Base-by-base conservation (phyloP, 495 filamentous ascomycete species). In the Penicillium chermesinum region DNA sequence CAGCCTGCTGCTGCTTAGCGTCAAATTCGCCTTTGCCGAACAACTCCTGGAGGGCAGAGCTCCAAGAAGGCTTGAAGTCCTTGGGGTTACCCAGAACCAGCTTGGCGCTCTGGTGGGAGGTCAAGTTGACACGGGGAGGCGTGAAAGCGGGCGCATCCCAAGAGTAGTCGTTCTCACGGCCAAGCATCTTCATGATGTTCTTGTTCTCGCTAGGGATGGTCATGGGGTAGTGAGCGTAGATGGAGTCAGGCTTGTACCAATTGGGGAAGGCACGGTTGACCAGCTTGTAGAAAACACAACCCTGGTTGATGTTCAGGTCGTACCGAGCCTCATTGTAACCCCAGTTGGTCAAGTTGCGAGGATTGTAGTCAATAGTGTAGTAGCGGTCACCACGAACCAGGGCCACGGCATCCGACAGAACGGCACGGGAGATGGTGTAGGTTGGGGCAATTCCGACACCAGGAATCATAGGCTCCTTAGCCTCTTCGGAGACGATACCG, bases 211-310 rank as follows among this genome's bases (percentile, higher is more conserved):
- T 55, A 8, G 86, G 85, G 18, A 86, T 82, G 5, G 86, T 88
- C 80, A 95, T 86, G 3, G 89, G 89, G 59, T 87, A 93, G 55
- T 89, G 86, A n/a, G 87, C 87, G 50, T 93, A 94, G 48, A 91
- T 81, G 1, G 86, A 90, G 65, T 93, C 85, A 21, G 70, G 59
- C 62, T 83, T 84, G 79, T 87, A 91, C 61, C 83, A 80, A 52
- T 85, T 78, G 2, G 89, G 89, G 75, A 95, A 89, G 2, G 88
- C 84, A 16, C 85, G 77, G 39, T 84, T 67, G 41, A 88, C 83
- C 43, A 94, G 73, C 70, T 91, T 95, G 71, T 91, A 91, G 63
- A 91, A 83, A 3, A 91, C 85, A 52, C 85, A 88, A 16, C 89
- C 89, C 57, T 91, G 81, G 57, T 90, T 81, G 57, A 90, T 67